Base-by-base conservation (phyloP, 2,329 filamentous ascomycete genomes). In the Myriosclerotinia duriaeana region DNA sequence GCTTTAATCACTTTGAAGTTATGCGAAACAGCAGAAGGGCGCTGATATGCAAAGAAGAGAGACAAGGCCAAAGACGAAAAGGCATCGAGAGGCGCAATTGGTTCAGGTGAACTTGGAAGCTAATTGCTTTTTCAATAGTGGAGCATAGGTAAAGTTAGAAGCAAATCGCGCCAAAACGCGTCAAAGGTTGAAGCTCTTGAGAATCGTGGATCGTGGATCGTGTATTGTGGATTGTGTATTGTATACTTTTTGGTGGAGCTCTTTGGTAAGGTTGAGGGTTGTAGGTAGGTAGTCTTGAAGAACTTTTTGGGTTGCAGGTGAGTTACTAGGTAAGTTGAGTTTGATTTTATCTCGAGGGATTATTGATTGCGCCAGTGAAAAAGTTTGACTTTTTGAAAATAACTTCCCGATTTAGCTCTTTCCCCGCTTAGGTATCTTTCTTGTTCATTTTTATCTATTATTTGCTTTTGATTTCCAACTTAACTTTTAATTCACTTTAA, bases 1-100 rank as follows among this genome's bases (percentile, higher is more conserved):
- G 9, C 14, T 20, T 53, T 46, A 17, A 36, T 50, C 14, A n/a
- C 15, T 17, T 63, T 22, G 58, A 52, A 44, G 46, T 48, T 66
- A 40, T 54, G 40, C 40, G 44, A 42, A 55, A 48, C 17, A 36
- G 40, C 26, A 38, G 26, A 36, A 63, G 44, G 34, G 42, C 44
- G 58, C 40, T 30, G 42, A 40, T 26, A 22, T 63, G 65, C 50
- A 20, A 36, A 54, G 12, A 63, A 34, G 30, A 46, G 58, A 50
- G 60, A 53, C 65, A 44, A 52, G n/a, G 46, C 38, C 15, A 15
- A 55, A 44, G 46, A 40, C 55, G 5, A 40, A 40, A 63, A 26
- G 53, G 50, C 65, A 66, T 66, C 30, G 52, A 63, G 59, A 62
- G 40, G 17, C n/a, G 9, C 44, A 50, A 61, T 40, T 61, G 58